Percentiles rank a stretch among this genome's conserved stretches.
phyloP scores from a whole-genome alignment of 148 eudicot species.

The Camellia japonica region DNA sequence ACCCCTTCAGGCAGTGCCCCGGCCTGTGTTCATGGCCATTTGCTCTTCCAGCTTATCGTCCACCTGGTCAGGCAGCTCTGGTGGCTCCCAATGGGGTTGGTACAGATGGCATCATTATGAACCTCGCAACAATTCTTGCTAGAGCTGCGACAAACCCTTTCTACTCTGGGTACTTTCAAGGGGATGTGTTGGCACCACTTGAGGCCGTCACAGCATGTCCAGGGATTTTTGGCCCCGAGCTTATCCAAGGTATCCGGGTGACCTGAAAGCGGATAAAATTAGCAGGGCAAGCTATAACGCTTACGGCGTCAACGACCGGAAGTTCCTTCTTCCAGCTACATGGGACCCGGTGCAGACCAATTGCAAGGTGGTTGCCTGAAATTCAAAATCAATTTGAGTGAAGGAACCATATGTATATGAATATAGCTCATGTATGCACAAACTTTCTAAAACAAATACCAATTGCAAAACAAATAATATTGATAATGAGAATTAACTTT shows the following conservation, averaged over 20 bases:
- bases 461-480: not conserved
- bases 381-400: slow-evolving; percentile 39
- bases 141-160: slow-evolving; percentile 20
- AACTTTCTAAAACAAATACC: not conserved
- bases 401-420: not conserved
- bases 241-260: slow-evolving; percentile 26
- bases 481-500: no score
- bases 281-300: slow-evolving; percentile 16
- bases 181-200: slow-evolving; percentile 16
- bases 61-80: slow-evolving; percentile 6
- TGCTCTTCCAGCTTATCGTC: slow-evolving; percentile 23
- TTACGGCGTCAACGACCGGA: slow-evolving; percentile 18
- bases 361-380: slow-evolving; percentile 16
- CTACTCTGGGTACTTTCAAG: slow-evolving; percentile 19
- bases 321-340: slow-evolving; percentile 21
- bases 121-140: slow-evolving; percentile 13
- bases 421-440: not conserved
- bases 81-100: slow-evolving; percentile 23
- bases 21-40: slow-evolving; percentile 21
- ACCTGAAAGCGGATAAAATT: slow-evolving; percentile 13
- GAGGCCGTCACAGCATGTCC: slow-evolving; percentile 19
- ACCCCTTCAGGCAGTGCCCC: slow-evolving; percentile 18
- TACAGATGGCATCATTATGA: slow-evolving; percentile 16
- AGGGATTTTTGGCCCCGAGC: slow-evolving; percentile 19
- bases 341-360: slow-evolving; percentile 14